Base-by-base conservation (phyloP, 2,329 filamentous ascomycete genomes). In the Onygena corvina region DNA sequence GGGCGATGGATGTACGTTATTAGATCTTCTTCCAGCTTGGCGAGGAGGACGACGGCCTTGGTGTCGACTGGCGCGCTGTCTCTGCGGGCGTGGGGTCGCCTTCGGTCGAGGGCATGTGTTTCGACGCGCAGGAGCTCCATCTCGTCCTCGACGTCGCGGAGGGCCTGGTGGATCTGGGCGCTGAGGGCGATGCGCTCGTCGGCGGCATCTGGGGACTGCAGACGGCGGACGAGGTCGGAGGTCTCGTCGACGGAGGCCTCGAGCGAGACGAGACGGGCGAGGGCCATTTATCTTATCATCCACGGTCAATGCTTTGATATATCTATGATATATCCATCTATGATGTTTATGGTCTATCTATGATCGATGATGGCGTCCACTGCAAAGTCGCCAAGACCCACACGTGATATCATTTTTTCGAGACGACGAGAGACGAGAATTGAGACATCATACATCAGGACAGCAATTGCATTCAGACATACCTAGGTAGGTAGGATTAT, bases 71-170 rank as follows among this genome's bases (percentile, higher is more conserved):
- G 71, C 57, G 71, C 77, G 14, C 73, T 74, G 42, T 71, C 59
- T 63, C 50, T 64, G 62, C 45, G 61, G 56, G 16, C 54, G 60
- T 71, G 2, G 72, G 23, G 16, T 33, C 25, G 21, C 16, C 25
- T 34, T 21, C 45, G 64, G 30, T 76, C 72, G 21, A 88, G 67
- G 58, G 86, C 86, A 53, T 84, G 77, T 23, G 86, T 47, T 33
- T 94, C 88, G 61, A 92, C 86, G 44, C 73, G 73, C 29, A 95
- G 62, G 14, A 92, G 67, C 64, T 94, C 89, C 55, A 92, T 76
- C 52, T 94, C 86, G 54, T 93, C 86, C 58, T 93, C 82, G 46
- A 84, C 78, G 50, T 85, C 81, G 57, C 86, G 83, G 53, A 95
- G 67, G 14, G 77, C 76, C 59, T 86, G 80, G 56, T 83, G 81